Evolutionary conservation across 148 eudicot species (phyloP), one percentile per base, ranked within the genome.

Genomic region (Chenopodium quinoa): DNA sequence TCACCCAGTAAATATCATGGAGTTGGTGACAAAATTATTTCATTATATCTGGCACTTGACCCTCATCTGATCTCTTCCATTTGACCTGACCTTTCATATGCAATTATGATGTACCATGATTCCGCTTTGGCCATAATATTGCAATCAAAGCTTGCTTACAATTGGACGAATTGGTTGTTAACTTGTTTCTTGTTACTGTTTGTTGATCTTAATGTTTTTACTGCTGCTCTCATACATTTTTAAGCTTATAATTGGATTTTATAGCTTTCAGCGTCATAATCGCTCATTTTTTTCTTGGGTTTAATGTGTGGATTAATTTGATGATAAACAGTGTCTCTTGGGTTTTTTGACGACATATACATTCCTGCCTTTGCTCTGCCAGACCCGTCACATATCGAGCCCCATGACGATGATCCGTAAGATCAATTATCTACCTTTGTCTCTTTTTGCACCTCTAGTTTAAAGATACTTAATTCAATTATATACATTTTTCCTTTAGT

Each of bases 311-410:
- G 77, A 71, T 50, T 44, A 37, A 69, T 67, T 10, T 69, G 72
- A 22, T 82, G 70, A 50, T 73, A 74, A 50, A 73, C 94, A 95
- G 98, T 95, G 85, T 85, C 97, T 68, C 90, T 95, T 81, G 99
- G 97, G 75, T 95, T 93, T 80, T 95, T 92, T 70, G 93, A 91
- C 34, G 97, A 93, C 88, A 90, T 95, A 73, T 86, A 89, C 63
- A 78, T 95, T 62, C 94, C 97, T 77, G 80, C 63, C 37, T 86
- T 85, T 76, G 85, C 89, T 47, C 69, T 95, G 86, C 91, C 92
- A 20, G n/a, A 80, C 22, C 94, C 94, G 52, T 83, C 86, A 56
- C 76, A 34, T 72, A 58, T 68, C 32, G 90, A 85, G 87, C 87
- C 88, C 64, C 16, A 56, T 56, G 89, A 86, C 75, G 87, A 73